Evolutionary conservation across 2,329 filamentous ascomycete species (phyloP).

Genomic region (Hypoxylon sp.): DNA sequence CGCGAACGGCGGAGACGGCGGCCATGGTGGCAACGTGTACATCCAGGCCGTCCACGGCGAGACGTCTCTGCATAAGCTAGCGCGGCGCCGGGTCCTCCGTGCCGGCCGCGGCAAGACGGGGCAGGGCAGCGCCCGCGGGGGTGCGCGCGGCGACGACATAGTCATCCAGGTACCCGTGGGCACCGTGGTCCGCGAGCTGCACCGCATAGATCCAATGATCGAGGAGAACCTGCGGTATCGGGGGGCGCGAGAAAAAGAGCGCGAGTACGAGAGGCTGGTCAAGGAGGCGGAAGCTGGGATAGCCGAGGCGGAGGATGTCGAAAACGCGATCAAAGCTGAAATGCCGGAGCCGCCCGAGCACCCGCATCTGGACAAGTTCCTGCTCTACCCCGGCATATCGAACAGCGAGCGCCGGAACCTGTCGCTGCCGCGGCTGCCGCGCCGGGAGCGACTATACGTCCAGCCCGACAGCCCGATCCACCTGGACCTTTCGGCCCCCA

Average conservation of each 20-base stretch:
- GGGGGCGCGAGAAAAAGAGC: slow-evolving; percentile 58
- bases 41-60: slow-evolving; percentile 93
- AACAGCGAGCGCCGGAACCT: slow-evolving; percentile 73
- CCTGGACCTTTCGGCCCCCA: slow-evolving; percentile 80
- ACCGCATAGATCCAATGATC: slow-evolving; percentile 79
- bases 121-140: slow-evolving; percentile 78
- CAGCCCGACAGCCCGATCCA: slow-evolving; percentile 80
- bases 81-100: slow-evolving; percentile 78
- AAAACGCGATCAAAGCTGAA: slow-evolving; percentile 47
- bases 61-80: slow-evolving; percentile 92
- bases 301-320: slow-evolving; percentile 52
- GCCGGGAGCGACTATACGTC: slow-evolving; percentile 66
- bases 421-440: slow-evolving; percentile 64
- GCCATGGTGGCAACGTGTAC: slow-evolving; percentile 90
- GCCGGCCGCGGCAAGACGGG: slow-evolving; percentile 83
- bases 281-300: slow-evolving; percentile 54
- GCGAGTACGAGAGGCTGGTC: slow-evolving; percentile 47
- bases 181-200: slow-evolving; percentile 87
- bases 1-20: slow-evolving; percentile 94
- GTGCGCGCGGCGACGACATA: slow-evolving; percentile 86
- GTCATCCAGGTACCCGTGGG: slow-evolving; percentile 92
- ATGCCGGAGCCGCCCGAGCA: slow-evolving; percentile 53
- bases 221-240: slow-evolving; percentile 64
- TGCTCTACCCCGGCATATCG: slow-evolving; percentile 84
- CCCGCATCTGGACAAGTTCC: slow-evolving; percentile 77